Evolutionary conservation across 495 filamentous ascomycete species (phyloP).

Genomic region (Penicillium macrosclerotiorum): DNA sequence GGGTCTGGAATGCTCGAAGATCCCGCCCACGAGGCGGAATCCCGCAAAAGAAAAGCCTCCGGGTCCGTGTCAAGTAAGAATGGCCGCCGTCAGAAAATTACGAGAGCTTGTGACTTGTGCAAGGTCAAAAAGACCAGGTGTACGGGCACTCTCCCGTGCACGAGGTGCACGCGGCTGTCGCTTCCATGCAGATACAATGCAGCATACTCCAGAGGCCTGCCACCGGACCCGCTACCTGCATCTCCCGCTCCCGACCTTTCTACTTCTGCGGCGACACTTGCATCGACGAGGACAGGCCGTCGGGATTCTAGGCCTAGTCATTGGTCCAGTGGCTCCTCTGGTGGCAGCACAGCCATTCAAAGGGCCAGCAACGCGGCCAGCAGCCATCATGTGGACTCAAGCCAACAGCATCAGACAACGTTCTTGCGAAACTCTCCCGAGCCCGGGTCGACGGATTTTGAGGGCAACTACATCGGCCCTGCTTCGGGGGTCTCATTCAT

Average conservation of each 20-base stretch:
- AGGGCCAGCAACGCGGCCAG: not conserved
- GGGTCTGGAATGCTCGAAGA: slow-evolving; percentile 10
- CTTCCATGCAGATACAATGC: slow-evolving; percentile 45
- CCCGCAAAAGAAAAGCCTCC: slow-evolving; percentile 35
- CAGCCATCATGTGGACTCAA: slow-evolving; percentile 6
- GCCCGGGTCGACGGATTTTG: slow-evolving; percentile 43
- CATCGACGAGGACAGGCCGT: no score
- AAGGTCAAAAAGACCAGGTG: slow-evolving; percentile 48
- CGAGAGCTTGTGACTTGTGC: slow-evolving; percentile 47
- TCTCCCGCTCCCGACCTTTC: slow-evolving; percentile 11
- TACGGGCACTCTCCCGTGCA: slow-evolving; percentile 45
- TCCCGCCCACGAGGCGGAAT: not conserved
- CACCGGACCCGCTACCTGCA: slow-evolving; percentile 39
- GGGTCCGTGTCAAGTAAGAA: slow-evolving; percentile 21
- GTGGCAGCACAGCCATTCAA: slow-evolving; percentile 8
- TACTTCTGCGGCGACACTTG: not conserved
- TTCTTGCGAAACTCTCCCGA: slow-evolving; percentile 42
- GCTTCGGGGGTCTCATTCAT: slow-evolving; percentile 47
- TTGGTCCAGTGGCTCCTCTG: slow-evolving; percentile 10
- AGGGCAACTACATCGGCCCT: slow-evolving; percentile 48
- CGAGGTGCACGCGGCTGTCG: slow-evolving; percentile 37
- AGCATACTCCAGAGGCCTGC: slow-evolving; percentile 43
- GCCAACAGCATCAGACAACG: slow-evolving; percentile 8
- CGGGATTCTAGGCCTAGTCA: slow-evolving; percentile 6
- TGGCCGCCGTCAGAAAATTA: slow-evolving; percentile 41